Conservation (phyloP, 1,284 basidiomycete species). For the Puccinia hordei region DNA sequence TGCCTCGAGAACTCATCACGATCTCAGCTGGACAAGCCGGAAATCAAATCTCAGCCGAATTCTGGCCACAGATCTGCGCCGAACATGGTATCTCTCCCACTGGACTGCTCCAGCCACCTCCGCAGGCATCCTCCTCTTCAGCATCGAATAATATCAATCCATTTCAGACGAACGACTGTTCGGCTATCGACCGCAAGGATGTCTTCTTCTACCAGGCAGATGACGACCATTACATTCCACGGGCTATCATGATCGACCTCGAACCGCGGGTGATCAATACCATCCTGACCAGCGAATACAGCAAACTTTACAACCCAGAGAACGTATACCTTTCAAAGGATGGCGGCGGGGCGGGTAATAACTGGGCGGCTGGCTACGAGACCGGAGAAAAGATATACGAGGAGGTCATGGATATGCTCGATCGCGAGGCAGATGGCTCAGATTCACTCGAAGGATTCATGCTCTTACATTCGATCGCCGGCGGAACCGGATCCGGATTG, state of each 20-base stretch:
- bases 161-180: constrained; percentile 33
- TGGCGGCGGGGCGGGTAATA: constrained; percentile 97
- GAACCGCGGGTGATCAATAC: constrained; percentile 97
- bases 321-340: constrained; percentile 95
- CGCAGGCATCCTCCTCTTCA: not conserved
- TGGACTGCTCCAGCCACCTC: constrained; percentile 60
- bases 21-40: constrained; percentile 92
- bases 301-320: constrained; percentile 94
- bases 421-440: constrained; percentile 95
- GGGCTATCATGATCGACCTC: constrained; percentile 94
- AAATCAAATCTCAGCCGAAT: constrained; percentile 90
- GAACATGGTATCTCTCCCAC: constrained; percentile 94
- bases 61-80: constrained; percentile 92
- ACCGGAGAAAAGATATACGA: constrained; percentile 90
- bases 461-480: constrained; percentile 97
- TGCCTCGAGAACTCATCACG: constrained; percentile 85
- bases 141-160: not conserved
- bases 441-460: constrained; percentile 99
- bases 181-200: constrained; percentile 78
- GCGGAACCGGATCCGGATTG: constrained; percentile 95
- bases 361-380: constrained; percentile 91
- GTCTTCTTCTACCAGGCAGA: constrained; percentile 99
- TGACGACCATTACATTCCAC: constrained; percentile 97
- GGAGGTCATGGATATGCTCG: constrained; percentile 98
- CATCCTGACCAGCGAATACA: constrained; percentile 87